These are phyloP conservation scores for Ogataea trehaloabstinens DNA, from an alignment of 805 yeast genomes.

Conservation along the genomic window DNA sequence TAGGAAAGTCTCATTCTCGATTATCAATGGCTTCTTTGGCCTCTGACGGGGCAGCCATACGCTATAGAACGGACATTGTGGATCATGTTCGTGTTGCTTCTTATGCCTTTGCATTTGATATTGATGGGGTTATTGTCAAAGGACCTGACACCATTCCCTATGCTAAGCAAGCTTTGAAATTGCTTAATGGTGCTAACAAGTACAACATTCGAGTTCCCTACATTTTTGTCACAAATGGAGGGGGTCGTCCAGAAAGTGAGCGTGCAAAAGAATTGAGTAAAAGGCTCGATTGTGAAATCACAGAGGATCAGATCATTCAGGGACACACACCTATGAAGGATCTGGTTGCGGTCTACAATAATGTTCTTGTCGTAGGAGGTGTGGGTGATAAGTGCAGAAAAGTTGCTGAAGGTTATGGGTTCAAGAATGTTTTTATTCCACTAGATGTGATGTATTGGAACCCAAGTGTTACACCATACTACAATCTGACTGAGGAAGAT, in stretches of 20 bases:
- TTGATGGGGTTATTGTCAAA: constrained; percentile 84
- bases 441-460: constrained; percentile 82
- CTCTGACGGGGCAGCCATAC: constrained; percentile 32
- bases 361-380: constrained; percentile 87
- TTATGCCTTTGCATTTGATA: constrained; percentile 89
- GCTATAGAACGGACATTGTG: constrained; percentile 50
- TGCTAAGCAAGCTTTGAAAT: constrained; percentile 67
- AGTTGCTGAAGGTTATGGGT: constrained; percentile 83
- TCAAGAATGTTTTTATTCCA: constrained; percentile 78
- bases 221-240: constrained; percentile 87
- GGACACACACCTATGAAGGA: constrained; percentile 95
- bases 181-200: constrained; percentile 75
- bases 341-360: constrained; percentile 61
- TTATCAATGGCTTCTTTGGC: constrained; percentile 24
- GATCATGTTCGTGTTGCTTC: constrained; percentile 75
- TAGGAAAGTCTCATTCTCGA: constrained; percentile 24
- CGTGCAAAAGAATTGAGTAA: constrained; percentile 70
- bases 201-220: constrained; percentile 79
- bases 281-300: constrained; percentile 57
- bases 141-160: constrained; percentile 85
- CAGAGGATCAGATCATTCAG: constrained; percentile 80
- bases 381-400: constrained; percentile 79
- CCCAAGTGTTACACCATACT: constrained; percentile 84
- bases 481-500: constrained; percentile 74
- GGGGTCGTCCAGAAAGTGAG: constrained; percentile 77